Base-by-base conservation (phyloP, 345 rosid species). In the Eucalyptus caleyi region DNA sequence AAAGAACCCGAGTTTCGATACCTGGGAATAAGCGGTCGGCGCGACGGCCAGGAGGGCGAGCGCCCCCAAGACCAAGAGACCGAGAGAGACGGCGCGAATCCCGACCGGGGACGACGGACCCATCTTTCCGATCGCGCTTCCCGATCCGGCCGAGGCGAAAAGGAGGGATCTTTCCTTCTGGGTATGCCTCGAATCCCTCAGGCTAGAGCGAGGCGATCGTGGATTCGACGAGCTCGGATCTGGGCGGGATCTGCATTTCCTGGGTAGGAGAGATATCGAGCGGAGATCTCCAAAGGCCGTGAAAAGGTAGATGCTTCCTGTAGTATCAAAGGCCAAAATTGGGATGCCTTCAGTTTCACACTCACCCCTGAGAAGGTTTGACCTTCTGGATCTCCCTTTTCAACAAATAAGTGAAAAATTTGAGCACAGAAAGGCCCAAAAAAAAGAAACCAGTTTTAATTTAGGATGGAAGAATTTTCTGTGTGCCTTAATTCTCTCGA, bases 1-100 rank as follows among this genome's bases (percentile, higher is more conserved):
- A 37, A 40, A 77, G 47, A 19, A 77, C 24, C 11, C 62, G 30
- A 56, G 30, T 40, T 77, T 21, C 13, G 30, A 40, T 85, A 92
- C 97, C 97, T 93, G 95, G 8, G 95, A 94, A 44, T 90, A 92
- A 90, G 92, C 89, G 67, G 26, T 40, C 85, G 93, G 65, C 21
- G 93, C 89, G 56, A 93, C 50, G 86, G 65, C 62, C 86, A 93
- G 50, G 82, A 93, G 86, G 87, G 59, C 54, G 87, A 93, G 86
- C 49, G 90, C 50, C 50, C 91, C 90, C 32, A 91, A 19, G 85
- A 94, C 40, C 88, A 93, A 90, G 67, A 92, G 88, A 87, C 65
- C 72, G 42, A 90, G 88, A 53, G 92, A 92, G 87, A 90, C 26
- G 85, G 62, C 82, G 34, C 89, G 87, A 30, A 51, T 45, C 30